Evolutionary conservation across 306 rosid species (phyloP).

Genomic region (Trichosanthes cucumerina): DNA sequence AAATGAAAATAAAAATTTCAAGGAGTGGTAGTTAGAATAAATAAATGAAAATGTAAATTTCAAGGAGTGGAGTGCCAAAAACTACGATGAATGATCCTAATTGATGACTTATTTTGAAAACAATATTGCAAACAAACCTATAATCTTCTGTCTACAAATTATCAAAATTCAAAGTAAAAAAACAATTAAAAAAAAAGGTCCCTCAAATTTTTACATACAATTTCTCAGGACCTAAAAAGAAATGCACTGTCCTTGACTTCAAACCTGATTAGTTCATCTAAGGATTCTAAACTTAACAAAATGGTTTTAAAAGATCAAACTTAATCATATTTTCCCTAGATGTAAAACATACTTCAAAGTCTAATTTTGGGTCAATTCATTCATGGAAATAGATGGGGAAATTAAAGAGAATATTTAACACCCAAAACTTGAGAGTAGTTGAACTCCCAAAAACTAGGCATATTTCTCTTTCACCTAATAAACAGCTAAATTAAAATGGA

Average conservation of each 20-base stretch:
- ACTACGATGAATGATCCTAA: too few relatives aligned
- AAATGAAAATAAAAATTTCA: too few relatives aligned
- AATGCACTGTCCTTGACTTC: not conserved
- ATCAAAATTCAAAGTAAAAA: not conserved
- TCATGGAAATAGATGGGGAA: not conserved
- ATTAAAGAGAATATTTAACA: not conserved
- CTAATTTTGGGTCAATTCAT: not conserved
- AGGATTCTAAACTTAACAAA: not conserved
- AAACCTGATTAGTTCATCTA: not conserved
- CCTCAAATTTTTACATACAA: too few relatives aligned
- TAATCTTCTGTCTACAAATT: too few relatives aligned
- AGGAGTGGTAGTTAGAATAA: too few relatives aligned
- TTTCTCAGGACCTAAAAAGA: not conserved
- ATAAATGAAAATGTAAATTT: too few relatives aligned
- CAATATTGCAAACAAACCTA: not conserved
- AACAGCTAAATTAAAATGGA: not conserved
- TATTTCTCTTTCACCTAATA: not conserved
- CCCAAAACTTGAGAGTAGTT: not conserved
- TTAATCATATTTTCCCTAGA: not conserved
- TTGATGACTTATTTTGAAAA: too few relatives aligned
- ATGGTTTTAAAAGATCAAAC: not conserved
- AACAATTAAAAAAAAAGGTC: too few relatives aligned
- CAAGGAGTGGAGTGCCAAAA: too few relatives aligned
- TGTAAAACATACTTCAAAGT: not conserved
- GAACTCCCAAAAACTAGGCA: not conserved